These are phyloP conservation scores for Termitomyces sp. DNA, from an alignment of 768 basidiomycete species.

Conservation along the genomic window DNA sequence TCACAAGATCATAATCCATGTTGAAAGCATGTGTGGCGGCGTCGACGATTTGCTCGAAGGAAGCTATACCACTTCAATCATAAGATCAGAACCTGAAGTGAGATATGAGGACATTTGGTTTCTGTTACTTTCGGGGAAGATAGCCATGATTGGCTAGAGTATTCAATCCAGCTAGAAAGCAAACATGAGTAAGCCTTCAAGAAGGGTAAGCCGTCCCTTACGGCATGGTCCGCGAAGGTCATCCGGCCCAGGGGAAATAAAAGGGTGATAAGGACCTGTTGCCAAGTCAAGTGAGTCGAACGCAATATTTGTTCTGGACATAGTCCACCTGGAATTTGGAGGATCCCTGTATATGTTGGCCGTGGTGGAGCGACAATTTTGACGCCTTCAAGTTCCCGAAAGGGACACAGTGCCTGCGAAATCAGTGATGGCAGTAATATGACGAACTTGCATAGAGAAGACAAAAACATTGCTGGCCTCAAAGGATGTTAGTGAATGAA, in stretches of 20 bases:
- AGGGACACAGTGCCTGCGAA: not conserved
- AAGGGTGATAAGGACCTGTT: slow-evolving; percentile 6
- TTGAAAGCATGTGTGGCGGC: slow-evolving; percentile 5
- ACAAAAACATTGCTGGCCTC: not conserved
- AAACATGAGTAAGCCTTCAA: not conserved
- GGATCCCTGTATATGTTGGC: slow-evolving; percentile 1
- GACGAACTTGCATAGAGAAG: not conserved
- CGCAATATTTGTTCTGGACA: not conserved
- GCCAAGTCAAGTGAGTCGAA: not conserved
- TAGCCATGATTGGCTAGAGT: slow-evolving; percentile 13
- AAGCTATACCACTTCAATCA: slow-evolving; percentile 7
- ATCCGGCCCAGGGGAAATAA: not conserved
- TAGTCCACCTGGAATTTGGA: slow-evolving; percentile 6
- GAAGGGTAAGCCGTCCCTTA: not conserved
- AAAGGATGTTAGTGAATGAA: not conserved
- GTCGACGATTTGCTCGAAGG: slow-evolving; percentile 10
- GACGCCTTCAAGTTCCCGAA: not conserved
- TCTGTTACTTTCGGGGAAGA: slow-evolving; percentile 10
- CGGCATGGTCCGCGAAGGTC: slow-evolving; percentile 13
- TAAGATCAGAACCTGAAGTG: not conserved
- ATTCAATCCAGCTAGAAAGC: slow-evolving; percentile 9
- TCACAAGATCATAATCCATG: slow-evolving; percentile 12
- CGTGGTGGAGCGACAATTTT: slow-evolving; percentile 6
- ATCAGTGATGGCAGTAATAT: not conserved
- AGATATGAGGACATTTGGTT: not conserved